These are phyloP conservation scores for Candolleomyces aberdarensis DNA, from an alignment of 768 basidiomycete genomes.

Conservation along the genomic window DNA sequence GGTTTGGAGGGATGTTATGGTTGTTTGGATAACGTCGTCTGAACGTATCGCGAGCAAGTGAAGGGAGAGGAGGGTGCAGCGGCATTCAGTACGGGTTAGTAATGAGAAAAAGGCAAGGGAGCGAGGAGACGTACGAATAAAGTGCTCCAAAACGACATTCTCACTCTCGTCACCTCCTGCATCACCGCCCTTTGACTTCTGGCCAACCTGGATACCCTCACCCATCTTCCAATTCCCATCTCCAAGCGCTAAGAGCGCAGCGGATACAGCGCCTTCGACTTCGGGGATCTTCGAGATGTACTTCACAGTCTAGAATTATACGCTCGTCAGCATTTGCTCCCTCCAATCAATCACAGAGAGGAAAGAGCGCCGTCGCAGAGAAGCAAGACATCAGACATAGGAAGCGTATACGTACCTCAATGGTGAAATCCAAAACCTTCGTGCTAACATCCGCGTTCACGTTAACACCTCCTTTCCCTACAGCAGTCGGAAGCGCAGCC, in stretches of 20 bases:
- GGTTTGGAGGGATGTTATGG: conserved; percentile 55
- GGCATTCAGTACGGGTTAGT: background rate
- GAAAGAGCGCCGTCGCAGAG: background rate
- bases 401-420: conserved; percentile 28
- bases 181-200: conserved; percentile 21
- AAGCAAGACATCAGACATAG: background rate
- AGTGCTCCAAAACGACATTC: conserved; percentile 62
- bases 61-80: no score
- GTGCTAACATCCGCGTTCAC: conserved; percentile 37
- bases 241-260: conserved; percentile 67
- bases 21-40: conserved; percentile 77
- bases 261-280: conserved; percentile 62
- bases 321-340: background rate
- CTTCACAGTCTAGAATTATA: conserved; percentile 49
- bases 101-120: background rate
- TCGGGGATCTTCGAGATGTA: conserved; percentile 71
- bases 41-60: background rate
- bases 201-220: conserved; percentile 64
- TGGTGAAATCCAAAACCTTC: conserved; percentile 58
- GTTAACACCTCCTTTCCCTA: conserved; percentile 11
- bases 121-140: conserved; percentile 51
- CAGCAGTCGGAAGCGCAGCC: conserved; percentile 51
- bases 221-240: conserved; percentile 95
- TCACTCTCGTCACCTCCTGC: conserved; percentile 54
- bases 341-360: background rate